phyloP scores from a whole-genome alignment of 768 basidiomycete species.

The Tricholoma bakamatsutake region DNA sequence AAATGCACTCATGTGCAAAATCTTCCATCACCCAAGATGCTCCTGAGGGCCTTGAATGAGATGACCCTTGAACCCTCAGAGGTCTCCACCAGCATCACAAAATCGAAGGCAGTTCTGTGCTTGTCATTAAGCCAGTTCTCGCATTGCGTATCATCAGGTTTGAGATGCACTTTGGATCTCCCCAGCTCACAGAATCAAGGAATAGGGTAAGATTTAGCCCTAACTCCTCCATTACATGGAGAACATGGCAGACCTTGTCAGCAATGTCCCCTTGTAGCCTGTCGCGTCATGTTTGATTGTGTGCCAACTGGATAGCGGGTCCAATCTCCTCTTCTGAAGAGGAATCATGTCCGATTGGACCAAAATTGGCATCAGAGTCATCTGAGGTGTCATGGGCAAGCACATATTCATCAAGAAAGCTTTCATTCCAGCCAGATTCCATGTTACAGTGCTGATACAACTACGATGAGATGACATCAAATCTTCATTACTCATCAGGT shows the following conservation, averaged over 20 bases:
- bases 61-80: constrained; percentile 19
- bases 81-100: constrained; percentile 23
- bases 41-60: constrained; percentile 11
- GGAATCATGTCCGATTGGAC: background rate
- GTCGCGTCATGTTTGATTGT: too few species aligned
- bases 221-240: constrained; percentile 9
- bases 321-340: background rate
- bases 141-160: constrained; percentile 18
- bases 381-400: background rate
- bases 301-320: too few species aligned
- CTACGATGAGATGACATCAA: too few species aligned
- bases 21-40: too few species aligned
- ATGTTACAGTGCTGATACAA: too few species aligned
- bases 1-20: too few species aligned
- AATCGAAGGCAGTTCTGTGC: constrained; percentile 19
- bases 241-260: constrained; percentile 1
- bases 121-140: constrained; percentile 17
- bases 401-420: background rate
- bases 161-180: constrained; percentile 17
- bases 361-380: background rate
- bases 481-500: too few species aligned
- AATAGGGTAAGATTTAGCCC: constrained; percentile 22
- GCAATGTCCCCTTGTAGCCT: too few species aligned
- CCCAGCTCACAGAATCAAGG: constrained; percentile 29
- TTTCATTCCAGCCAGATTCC: background rate